Evolutionary conservation across 768 basidiomycete genomes (phyloP), one percentile per base, ranked within the genome.

Genomic region (Pleurotus cornucopiae): DNA sequence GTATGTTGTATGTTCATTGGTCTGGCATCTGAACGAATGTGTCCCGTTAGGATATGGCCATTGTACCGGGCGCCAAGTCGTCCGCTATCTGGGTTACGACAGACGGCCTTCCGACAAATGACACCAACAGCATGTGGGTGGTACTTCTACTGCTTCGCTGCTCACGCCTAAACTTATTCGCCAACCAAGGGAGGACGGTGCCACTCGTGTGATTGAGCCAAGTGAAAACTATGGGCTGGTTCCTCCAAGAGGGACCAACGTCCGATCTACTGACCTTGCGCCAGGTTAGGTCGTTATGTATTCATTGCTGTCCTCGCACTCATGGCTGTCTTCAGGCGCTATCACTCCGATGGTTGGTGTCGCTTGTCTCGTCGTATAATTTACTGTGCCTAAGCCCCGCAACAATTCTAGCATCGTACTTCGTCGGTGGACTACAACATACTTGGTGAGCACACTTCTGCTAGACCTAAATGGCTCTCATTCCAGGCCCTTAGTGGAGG

Each of bases 401-500:
- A 4, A 25, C 16, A 54, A 70, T 46, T 61, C 34, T 49, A 75
- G 71, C 72, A 75, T 63, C 74, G 83, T 25, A 84, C 83, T 6
- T 73, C 73, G 30, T 83, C 85, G 13, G 62, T 85, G 55, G 85
- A 86, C 62, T 80, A 82, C 62, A 85, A 86, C 60, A 79, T 85
- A 21, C 69, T 85, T 12, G 69, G 83, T 82, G 57, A 58, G 77
- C 60, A 13, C 48, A 0, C 7, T n/a, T 49, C 46, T 11, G 18
- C 41, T 13, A n/a, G 41, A 18, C 12, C 21, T 13, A 9, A 13
- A 40, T 7, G n/a, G 34, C 2, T 46, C n/a, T 21, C 23, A 45
- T 43, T 58, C 39, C 11, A 16, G 49, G 9, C 54, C 18, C 56
- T 30, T 57, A 85, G 83, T 85, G 39, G 66, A 71, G 26, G 84